Base-by-base conservation (phyloP, 805 yeast species). In the Scheffersomyces lignosus region DNA sequence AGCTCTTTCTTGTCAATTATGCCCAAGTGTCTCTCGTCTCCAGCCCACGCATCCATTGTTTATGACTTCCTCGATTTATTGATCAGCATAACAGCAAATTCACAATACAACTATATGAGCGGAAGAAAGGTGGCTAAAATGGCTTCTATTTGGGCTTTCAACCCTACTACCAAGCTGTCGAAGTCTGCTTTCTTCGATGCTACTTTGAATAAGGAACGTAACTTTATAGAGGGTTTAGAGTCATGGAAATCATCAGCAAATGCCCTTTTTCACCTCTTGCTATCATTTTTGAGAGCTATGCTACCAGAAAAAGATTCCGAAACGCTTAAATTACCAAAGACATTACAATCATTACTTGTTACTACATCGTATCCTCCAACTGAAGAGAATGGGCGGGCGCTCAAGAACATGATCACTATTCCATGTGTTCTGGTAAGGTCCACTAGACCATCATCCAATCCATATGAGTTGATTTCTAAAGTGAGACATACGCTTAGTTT, bases 61-160 rank as follows among this genome's bases (percentile, higher is more conserved):
- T 87, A 86, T 57, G 95, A 87, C 55, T 90, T 88, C 51, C 75
- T 88, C 49, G 96, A 89, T 53, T 70, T 89, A 24, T 63, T 90
- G 29, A 85, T 87, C 8, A 74, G 88, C 8, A 62, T 89, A 28
- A 81, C 95, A 0, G 79, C 95, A 7, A 85, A 87, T 60, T 80
- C 95, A 3, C 83, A 80, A 49, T 77, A 80, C 28, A 87, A 88
- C 52, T 80, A 83, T 51, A 64, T 89, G 70, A 79, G 86, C 51
- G 95, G 93, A 0, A 72, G 89, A 32, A 87, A 87, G 53, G 73
- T 89, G 13, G 73, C 93, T 9, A 81, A 85, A 47, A 75, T 89
- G 79, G 83, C 91, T 27, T 90, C 91, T 5, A 63, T 87, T 16
- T 89, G 96, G 96, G 97, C 96, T 0, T 89, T 89, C 51, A 75